Base-by-base conservation (phyloP, 2,329 filamentous ascomycete genomes). In the Fusarium bactridioides region DNA sequence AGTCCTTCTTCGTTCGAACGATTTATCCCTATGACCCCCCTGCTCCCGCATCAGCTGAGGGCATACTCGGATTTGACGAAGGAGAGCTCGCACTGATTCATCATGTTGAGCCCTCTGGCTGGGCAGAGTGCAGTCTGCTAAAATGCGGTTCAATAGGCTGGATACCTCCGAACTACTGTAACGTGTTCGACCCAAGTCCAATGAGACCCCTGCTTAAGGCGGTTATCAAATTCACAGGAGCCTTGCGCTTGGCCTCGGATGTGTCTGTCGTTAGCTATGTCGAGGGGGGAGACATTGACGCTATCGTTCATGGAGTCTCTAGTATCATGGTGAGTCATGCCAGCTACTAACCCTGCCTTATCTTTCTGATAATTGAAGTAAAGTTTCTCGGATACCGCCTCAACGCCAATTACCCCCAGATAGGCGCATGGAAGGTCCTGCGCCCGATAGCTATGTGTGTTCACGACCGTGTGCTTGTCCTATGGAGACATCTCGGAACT, bases 371-470 rank as follows among this genome's bases (percentile, higher is more conserved):
- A 41, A 16, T 10, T 16, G 40, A 16, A 23, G 8, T 23, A 16
- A 10, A 41, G 40, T 16, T 15, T 5, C n/a, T 41, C 13, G n/a
- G n/a, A 41, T 23, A 23, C 9, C 40, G n/a, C 8, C 40, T 23
- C n/a, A 15, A 41, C n/a, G n/a, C 5, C n/a, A 8, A 23, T 0
- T 16, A 6, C n/a, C n/a, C 13, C 9, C n/a, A 23, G 8, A 16
- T 23, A 41, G 40, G 40, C 13, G 13, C 9, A 10, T 41, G 5
- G 40, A 1, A 4, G 40, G 3, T 4, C 9, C 13, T 41, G 9
- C 0, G 2, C 1, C n/a, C n/a, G 7, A 16, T 3, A 23, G 9
- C 1, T 16, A 41, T 16, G 5, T 16, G 13, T 15, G n/a, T 41
- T 7, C 13, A 41, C 3, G 9, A 23, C n/a, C 40, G 13, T 9